A percentile compares a stretch with the other conserved stretches of the same genome.
Evolutionary conservation across 768 basidiomycete genomes (phyloP).

Genomic region (Exidia glandulosa): DNA sequence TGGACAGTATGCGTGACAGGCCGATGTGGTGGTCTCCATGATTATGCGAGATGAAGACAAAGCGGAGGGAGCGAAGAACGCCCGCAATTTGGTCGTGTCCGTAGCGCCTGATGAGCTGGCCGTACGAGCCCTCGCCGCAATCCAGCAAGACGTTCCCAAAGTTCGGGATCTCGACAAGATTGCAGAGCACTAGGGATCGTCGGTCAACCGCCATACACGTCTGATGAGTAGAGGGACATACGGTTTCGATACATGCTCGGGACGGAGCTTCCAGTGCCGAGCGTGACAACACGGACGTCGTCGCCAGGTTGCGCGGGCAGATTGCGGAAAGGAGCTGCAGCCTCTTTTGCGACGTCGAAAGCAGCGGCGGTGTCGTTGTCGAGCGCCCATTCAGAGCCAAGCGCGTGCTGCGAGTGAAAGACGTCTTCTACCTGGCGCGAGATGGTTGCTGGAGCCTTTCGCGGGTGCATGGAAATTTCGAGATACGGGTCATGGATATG

Average conservation of each 20-base stretch:
- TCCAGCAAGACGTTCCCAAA: constrained; percentile 75
- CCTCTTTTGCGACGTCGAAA: constrained; percentile 10
- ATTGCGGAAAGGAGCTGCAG: constrained; percentile 5
- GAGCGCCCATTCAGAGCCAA: not conserved
- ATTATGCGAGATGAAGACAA: constrained; percentile 81
- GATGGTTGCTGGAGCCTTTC: constrained; percentile 24
- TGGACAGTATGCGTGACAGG: constrained; percentile 56
- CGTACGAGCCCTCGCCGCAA: constrained; percentile 86
- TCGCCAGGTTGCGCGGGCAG: constrained; percentile 33
- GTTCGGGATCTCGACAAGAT: constrained; percentile 62
- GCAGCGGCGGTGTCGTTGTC: not conserved
- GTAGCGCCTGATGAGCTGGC: constrained; percentile 72
- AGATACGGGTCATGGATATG: constrained; percentile 31
- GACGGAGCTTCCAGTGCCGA: constrained; percentile 84
- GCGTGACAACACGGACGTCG: constrained; percentile 57
- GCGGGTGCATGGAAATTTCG: constrained; percentile 36
- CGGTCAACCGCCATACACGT: not conserved
- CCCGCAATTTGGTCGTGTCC: constrained; percentile 36
- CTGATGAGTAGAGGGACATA: constrained; percentile 19
- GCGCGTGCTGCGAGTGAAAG: constrained; percentile 17
- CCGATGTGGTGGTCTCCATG: constrained; percentile 93
- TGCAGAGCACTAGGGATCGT: constrained; percentile 17
- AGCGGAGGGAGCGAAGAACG: constrained; percentile 56
- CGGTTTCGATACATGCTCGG: constrained; percentile 85
- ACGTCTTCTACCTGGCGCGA: constrained; percentile 17